These are phyloP conservation scores for Neckera pumila DNA, from an alignment of 225 moss, liverwort and hornwort genomes.

Conservation along the genomic window DNA sequence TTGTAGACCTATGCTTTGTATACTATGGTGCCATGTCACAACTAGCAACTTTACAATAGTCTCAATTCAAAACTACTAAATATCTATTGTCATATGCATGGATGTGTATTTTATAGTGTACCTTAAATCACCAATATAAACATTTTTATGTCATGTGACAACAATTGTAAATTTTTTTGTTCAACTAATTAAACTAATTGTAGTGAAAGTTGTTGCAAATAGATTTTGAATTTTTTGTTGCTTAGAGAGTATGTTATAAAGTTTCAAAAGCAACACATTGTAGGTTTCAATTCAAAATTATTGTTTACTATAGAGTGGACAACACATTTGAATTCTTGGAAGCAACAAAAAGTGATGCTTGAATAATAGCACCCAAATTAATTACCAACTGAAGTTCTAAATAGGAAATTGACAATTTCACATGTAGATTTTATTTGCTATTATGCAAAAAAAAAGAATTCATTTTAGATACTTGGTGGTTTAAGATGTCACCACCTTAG, in stretches of 20 bases:
- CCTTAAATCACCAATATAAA: no score
- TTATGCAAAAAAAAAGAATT: neutral
- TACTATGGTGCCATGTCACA: no score
- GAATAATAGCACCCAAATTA: neutral
- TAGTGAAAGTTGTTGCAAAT: neutral
- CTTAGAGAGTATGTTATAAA: neutral
- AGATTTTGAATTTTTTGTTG: neutral
- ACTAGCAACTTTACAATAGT: no score
- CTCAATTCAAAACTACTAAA: no score
- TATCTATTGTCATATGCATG: no score
- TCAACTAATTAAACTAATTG: neutral
- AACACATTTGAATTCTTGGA: neutral
- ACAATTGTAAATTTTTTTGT: neutral
- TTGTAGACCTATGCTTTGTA: no score
- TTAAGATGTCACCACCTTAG: neutral
- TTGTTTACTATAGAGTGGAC: neutral
- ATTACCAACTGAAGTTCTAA: neutral
- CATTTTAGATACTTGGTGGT: rapidly evolving
- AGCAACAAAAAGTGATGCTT: neutral
- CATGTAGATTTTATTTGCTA: neutral
- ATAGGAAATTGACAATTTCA: neutral
- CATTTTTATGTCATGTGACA: rapidly evolving
- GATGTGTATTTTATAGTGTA: no score
- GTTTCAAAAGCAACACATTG: neutral
- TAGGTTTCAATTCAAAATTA: neutral